These are phyloP conservation scores for Penicillium chermesinum DNA, from an alignment of 495 filamentous ascomycete genomes.

Conservation along the genomic window DNA sequence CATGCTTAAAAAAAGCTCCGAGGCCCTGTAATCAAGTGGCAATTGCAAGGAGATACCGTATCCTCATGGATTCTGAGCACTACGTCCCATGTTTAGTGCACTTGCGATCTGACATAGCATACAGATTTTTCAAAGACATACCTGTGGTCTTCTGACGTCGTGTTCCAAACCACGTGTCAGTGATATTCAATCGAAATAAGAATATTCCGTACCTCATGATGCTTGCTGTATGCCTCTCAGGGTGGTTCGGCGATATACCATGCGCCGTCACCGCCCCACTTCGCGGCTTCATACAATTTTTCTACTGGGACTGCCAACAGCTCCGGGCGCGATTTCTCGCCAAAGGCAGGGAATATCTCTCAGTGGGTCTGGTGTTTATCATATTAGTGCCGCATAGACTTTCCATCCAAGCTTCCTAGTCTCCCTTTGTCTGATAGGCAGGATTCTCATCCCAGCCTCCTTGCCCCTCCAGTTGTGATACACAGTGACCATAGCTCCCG, in stretches of 20 bases:
- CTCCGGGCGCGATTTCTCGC: neutral
- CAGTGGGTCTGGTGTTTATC: neutral
- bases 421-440: neutral
- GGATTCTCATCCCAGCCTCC: neutral
- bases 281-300: slow-evolving; percentile 3
- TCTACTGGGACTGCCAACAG: neutral
- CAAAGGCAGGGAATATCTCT: neutral
- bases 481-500: neutral
- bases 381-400: neutral
- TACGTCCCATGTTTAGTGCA: neutral
- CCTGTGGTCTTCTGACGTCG: neutral
- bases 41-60: neutral
- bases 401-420: neutral
- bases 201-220: no score
- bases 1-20: neutral
- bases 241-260: neutral
- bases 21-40: neutral
- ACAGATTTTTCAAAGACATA: neutral
- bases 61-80: neutral
- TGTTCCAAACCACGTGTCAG: neutral
- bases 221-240: no score
- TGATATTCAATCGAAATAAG: no score
- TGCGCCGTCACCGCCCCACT: slow-evolving; percentile 8
- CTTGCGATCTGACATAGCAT: neutral
- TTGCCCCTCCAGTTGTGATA: slow-evolving; percentile 1